These are phyloP conservation scores for Collybia nuda DNA, from an alignment of 768 basidiomycete genomes.

Conservation along the genomic window DNA sequence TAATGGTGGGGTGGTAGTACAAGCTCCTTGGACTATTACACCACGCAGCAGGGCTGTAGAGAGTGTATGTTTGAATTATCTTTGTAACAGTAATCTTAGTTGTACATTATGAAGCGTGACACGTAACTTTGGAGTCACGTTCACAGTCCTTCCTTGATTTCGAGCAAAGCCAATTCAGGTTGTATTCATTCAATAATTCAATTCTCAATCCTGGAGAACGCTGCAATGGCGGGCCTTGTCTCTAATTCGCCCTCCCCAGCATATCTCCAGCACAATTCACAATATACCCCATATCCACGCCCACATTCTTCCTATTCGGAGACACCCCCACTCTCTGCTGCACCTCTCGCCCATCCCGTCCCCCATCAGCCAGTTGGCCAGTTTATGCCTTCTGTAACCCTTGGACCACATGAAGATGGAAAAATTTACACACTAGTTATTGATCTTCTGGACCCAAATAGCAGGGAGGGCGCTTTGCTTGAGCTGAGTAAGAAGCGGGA, in stretches of 20 bases:
- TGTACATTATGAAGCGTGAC: slow-evolving; percentile 14
- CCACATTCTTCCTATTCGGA: slow-evolving; percentile 57
- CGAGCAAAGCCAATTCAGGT: no score
- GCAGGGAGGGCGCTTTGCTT: slow-evolving; percentile 87
- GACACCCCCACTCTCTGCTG: slow-evolving; percentile 56
- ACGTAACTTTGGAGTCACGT: no score
- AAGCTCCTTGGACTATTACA: slow-evolving; percentile 48
- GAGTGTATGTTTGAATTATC: neutral
- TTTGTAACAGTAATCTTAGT: slow-evolving; percentile 3
- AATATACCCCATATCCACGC: slow-evolving; percentile 62
- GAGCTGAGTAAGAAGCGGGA: slow-evolving; percentile 99
- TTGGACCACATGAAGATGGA: slow-evolving; percentile 49
- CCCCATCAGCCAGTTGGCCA: slow-evolving; percentile 45
- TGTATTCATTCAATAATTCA: no score
- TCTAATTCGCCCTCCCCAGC: slow-evolving; percentile 58
- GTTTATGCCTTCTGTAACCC: slow-evolving; percentile 30
- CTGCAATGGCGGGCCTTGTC: slow-evolving; percentile 59
- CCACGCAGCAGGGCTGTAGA: slow-evolving; percentile 38
- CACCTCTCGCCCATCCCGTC: slow-evolving; percentile 56
- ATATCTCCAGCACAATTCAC: slow-evolving; percentile 61
- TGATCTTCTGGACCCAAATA: slow-evolving; percentile 77
- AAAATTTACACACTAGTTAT: slow-evolving; percentile 93
- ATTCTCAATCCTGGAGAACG: slow-evolving; percentile 17
- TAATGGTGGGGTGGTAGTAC: slow-evolving; percentile 29
- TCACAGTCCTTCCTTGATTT: no score